A percentile compares a stretch with the other conserved stretches of the same genome.
Conservation (phyloP, 2,329 filamentous ascomycete genomes). For the Neonectria ditissima region DNA sequence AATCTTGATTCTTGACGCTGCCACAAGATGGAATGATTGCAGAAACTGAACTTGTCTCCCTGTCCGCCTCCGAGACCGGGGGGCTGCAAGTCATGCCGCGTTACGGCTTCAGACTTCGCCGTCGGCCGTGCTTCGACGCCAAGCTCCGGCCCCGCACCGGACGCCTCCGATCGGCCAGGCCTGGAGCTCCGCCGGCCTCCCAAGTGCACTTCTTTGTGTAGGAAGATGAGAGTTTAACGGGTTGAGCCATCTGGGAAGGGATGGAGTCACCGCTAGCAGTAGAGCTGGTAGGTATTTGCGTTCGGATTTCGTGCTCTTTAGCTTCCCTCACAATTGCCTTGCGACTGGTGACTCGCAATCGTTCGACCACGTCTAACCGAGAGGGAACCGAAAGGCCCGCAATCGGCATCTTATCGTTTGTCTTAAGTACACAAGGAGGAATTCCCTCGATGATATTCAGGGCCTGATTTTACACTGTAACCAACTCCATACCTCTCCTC, state of each 20-base stretch:
- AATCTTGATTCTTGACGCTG: too few species aligned
- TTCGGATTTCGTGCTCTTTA: background rate
- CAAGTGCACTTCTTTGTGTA: background rate
- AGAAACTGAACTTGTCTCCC: background rate
- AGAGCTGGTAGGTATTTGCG: background rate
- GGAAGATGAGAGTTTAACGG: too few species aligned
- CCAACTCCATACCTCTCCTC: background rate
- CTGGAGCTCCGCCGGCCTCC: background rate
- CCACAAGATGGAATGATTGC: background rate
- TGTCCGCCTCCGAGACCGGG: background rate
- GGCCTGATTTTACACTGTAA: background rate
- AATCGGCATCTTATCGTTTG: background rate
- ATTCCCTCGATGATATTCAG: background rate
- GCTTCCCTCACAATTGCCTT: background rate
- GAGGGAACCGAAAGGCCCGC: slow-evolving; percentile 5
- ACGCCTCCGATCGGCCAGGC: slow-evolving; percentile 16
- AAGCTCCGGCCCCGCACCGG: slow-evolving; percentile 28
- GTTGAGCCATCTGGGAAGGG: too few species aligned
- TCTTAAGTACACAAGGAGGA: slow-evolving; percentile 7
- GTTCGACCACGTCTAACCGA: background rate
- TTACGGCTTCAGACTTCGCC: background rate
- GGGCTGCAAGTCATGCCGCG: background rate
- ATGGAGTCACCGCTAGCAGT: background rate
- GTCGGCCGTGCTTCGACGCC: background rate
- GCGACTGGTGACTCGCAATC: background rate